Conservation (phyloP, 495 filamentous ascomycete genomes). For the Barbatosphaeria neglecta region DNA sequence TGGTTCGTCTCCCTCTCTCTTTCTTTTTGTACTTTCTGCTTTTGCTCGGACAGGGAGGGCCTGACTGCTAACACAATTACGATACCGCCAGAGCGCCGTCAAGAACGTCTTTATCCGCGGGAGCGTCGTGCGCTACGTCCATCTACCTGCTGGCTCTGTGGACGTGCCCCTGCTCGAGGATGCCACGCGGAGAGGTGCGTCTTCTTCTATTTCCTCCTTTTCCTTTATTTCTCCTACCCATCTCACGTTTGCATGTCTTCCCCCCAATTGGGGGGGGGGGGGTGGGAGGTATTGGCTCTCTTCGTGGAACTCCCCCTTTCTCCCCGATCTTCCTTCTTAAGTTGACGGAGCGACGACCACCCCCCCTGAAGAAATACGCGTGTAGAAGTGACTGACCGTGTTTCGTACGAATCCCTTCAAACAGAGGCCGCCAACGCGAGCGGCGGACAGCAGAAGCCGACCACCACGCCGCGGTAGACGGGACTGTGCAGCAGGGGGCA, state of each 20-base stretch:
- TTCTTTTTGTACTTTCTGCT: neutral
- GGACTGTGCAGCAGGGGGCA: too few species aligned
- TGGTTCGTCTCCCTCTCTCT: conserved; percentile 40
- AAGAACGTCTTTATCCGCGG: conserved; percentile 98
- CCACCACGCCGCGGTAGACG: neutral
- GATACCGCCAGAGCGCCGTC: conserved; percentile 51
- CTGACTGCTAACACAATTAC: neutral
- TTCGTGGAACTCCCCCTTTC: too few species aligned
- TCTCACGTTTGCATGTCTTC: too few species aligned
- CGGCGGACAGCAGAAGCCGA: neutral
- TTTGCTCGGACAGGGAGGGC: too few species aligned
- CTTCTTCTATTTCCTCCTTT: neutral
- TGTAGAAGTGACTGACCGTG: too few species aligned
- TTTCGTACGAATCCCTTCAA: neutral
- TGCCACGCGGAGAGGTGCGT: conserved; percentile 82
- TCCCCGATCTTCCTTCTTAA: too few species aligned
- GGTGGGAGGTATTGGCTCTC: neutral
- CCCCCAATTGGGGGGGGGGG: neutral
- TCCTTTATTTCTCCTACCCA: neutral
- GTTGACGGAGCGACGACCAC: too few species aligned
- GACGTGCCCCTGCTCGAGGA: conserved; percentile 89
- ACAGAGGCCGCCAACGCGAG: neutral
- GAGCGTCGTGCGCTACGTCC: conserved; percentile 91
- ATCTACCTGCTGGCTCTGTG: conserved; percentile 76
- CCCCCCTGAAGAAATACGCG: too few species aligned